These are phyloP conservation scores for Phytophthora litchii DNA, from an alignment of 352 stramenopile species.

Conservation along the genomic window DNA sequence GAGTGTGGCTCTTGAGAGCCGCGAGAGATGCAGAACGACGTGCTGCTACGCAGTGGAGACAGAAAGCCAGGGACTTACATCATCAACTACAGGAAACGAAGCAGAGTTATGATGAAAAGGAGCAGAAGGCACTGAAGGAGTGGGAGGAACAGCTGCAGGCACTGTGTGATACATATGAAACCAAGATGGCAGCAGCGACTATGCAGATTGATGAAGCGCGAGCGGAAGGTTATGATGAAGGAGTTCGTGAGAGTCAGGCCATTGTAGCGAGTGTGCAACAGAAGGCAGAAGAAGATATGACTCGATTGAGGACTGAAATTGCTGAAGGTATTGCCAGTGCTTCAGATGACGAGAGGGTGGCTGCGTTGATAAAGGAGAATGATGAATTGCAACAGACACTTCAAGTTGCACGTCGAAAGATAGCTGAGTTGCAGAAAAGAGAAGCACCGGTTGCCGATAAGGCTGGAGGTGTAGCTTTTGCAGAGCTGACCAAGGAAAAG, in stretches of 20 bases:
- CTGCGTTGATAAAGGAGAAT: constrained; percentile 35
- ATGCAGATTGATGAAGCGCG: constrained; percentile 79
- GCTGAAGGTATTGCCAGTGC: not conserved
- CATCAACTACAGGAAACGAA: constrained; percentile 50
- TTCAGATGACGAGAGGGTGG: constrained; percentile 13
- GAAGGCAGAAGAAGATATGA: constrained; percentile 51
- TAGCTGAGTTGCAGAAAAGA: constrained; percentile 35
- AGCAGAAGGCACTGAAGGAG: constrained; percentile 45
- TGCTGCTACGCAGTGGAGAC: constrained; percentile 66
- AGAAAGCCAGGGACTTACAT: constrained; percentile 73
- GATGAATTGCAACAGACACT: constrained; percentile 32
- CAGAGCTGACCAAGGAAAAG: constrained; percentile 54
- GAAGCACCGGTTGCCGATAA: constrained; percentile 4
- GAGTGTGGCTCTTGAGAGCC: constrained; percentile 47
- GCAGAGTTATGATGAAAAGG: constrained; percentile 54
- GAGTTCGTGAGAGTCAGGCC: constrained; percentile 74
- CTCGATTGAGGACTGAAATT: constrained; percentile 35
- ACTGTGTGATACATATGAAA: constrained; percentile 75
- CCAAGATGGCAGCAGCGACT: constrained; percentile 72
- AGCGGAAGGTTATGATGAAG: constrained; percentile 72
- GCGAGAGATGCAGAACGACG: constrained; percentile 46
- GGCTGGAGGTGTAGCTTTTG: constrained; percentile 12
- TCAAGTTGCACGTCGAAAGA: constrained; percentile 17
- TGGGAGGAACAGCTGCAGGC: constrained; percentile 67
- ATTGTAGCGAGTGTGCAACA: constrained; percentile 69